Base-by-base conservation (phyloP, 495 filamentous ascomycete genomes). In the Hypoxylon fuscum region DNA sequence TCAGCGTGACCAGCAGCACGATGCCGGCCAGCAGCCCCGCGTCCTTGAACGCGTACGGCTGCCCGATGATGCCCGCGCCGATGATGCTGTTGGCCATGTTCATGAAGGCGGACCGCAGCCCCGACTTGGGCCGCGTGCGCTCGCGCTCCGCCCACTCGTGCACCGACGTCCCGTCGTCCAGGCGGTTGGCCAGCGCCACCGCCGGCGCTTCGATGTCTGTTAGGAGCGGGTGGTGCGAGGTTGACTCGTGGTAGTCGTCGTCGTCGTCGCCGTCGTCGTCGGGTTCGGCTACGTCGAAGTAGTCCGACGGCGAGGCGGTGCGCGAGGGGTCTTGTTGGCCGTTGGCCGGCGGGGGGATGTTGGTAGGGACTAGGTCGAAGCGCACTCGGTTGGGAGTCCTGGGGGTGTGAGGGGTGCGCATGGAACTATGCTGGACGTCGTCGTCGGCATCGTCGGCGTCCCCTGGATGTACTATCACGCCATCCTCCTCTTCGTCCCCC, bases 21-120 rank as follows among this genome's bases (percentile, higher is more conserved):
- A 94, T 79, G 0, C 96, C 96, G 43, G 88, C 88, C 1, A 88
- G 61, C 66, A 98, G 81, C 2, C 95, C 95, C 11, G 95, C 93
- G 71, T 98, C 92, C 21, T 86, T 84, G 66, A 98, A 89, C 6
- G 95, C 95, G 76, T 98, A 98, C 7, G 95, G 93, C 73, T 98
- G 96, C 1, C 92, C 95, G 71, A 98, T 98, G 65, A 98, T 98
- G 1, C 95, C 95, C 2, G 95, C 95, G 9, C 95, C 95, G 74
- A 98, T 98, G 66, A 98, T 98, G 62, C 88, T 92, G 73, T 98
- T 98, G 40, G 93, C 93, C 95, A 98, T 98, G 74, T 98, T 98
- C 91, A 97, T 96, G 62, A 98, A 98, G 7, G 83, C 83, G 15
- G 73, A 72, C 3, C 75, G 56, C 32, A 85, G 48, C 0, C 78